phyloP scores from a whole-genome alignment of 2,329 filamentous ascomycete genomes.

The Fusarium chuoi region DNA sequence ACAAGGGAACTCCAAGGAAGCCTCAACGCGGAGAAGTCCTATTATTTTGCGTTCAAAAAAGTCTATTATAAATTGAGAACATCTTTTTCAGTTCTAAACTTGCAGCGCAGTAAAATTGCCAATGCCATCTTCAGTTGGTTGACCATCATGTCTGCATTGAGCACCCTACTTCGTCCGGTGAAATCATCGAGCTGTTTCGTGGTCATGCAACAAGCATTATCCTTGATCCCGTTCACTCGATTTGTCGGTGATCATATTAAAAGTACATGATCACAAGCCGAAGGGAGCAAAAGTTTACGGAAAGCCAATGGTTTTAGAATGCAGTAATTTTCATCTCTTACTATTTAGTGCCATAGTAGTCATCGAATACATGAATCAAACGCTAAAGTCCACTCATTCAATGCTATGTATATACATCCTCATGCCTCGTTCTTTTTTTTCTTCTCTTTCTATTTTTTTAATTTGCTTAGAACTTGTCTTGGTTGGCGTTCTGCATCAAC shows the following conservation, averaged over 20 bases:
- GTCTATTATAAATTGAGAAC: not conserved
- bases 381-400: conserved; percentile 18
- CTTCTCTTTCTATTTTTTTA: not conserved
- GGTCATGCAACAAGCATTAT: not conserved
- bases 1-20: conserved; percentile 25
- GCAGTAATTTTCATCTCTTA: conserved; percentile 3
- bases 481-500: conserved; percentile 46
- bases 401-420: conserved; percentile 7
- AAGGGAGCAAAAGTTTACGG: fast-evolving
- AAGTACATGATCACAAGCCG: fast-evolving
- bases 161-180: fast-evolving
- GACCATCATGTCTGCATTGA: not conserved
- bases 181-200: too few species aligned
- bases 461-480: conserved; percentile 38
- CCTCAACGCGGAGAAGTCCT: conserved; percentile 27
- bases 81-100: not conserved
- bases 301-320: not conserved
- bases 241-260: fast-evolving
- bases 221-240: not conserved
- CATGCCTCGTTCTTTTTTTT: not conserved
- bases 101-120: fast-evolving
- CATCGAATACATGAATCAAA: conserved; percentile 14
- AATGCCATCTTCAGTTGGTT: not conserved
- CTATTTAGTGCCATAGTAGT: not conserved
- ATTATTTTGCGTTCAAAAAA: not conserved